A percentile compares a stretch with the other conserved stretches of the same genome.
Conservation (phyloP, 2,329 filamentous ascomycete genomes). For the Neofusicoccum umdonicola region DNA sequence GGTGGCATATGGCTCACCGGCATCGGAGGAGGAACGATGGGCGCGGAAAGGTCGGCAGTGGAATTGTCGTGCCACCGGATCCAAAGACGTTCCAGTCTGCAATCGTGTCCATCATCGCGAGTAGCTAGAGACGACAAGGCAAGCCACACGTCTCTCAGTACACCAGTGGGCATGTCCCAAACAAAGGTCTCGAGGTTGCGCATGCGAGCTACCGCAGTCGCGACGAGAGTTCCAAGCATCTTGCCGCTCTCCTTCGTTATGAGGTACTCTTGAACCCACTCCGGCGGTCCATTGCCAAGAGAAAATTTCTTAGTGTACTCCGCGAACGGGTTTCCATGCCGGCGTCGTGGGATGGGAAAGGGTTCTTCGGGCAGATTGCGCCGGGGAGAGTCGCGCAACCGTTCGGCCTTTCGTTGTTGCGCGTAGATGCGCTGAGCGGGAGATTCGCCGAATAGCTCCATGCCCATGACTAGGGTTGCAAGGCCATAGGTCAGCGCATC, state of each 20-base stretch:
- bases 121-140: constrained; percentile 70
- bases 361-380: constrained; percentile 22
- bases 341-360: constrained; percentile 41
- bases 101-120: constrained; percentile 57
- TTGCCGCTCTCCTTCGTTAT: constrained; percentile 82
- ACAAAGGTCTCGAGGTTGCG: constrained; percentile 76
- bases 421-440: constrained; percentile 36
- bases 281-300: constrained; percentile 73
- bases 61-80: constrained; percentile 80
- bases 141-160: constrained; percentile 77
- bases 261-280: constrained; percentile 79
- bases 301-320: constrained; percentile 80
- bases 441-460: constrained; percentile 57
- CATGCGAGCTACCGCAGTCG: constrained; percentile 78
- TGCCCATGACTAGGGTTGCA: constrained; percentile 73
- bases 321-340: constrained; percentile 72
- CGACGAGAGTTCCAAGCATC: constrained; percentile 82
- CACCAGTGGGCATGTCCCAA: constrained; percentile 88
- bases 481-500: constrained; percentile 82
- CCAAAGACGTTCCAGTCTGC: constrained; percentile 72
- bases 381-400: background rate
- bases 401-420: constrained; percentile 4
- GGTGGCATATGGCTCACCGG: constrained; percentile 15
- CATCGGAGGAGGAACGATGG: constrained; percentile 38
- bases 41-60: constrained; percentile 41